Evolutionary conservation across 2,329 filamentous ascomycete genomes (phyloP).

Genomic region (Myriosclerotinia scirpicola): DNA sequence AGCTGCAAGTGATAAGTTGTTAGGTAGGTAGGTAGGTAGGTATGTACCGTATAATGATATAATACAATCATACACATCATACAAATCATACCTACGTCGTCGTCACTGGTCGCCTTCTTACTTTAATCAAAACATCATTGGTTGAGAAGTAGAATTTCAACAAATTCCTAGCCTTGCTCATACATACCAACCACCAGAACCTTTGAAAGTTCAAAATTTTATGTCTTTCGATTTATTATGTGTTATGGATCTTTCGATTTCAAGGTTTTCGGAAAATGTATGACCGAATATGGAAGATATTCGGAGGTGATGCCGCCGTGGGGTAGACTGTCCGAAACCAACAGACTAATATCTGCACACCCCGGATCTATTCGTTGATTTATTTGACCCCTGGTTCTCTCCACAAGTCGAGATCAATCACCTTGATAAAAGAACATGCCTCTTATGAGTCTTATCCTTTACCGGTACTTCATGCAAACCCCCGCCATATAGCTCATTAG

Average conservation of each 20-base stretch:
- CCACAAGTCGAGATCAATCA: slow-evolving; percentile 35
- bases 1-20: no score
- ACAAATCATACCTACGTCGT: not conserved
- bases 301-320: slow-evolving; percentile 27
- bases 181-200: slow-evolving; percentile 3
- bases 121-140: not conserved
- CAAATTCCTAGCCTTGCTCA: not conserved
- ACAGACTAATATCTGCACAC: slow-evolving; percentile 13
- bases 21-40: no score
- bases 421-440: slow-evolving; percentile 29
- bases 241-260: no score
- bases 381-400: slow-evolving; percentile 26
- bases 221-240: not conserved
- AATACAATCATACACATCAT: not conserved
- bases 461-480: slow-evolving; percentile 35
- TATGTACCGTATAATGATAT: no score
- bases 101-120: not conserved
- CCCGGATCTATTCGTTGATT: slow-evolving; percentile 5
- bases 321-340: slow-evolving; percentile 15
- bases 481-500: slow-evolving; percentile 35
- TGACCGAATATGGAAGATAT: slow-evolving; percentile 22
- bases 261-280: slow-evolving; percentile 25
- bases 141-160: not conserved
- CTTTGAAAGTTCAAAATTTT: slow-evolving; percentile 1
- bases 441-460: slow-evolving; percentile 26